Evolutionary conservation across 192 early-diverging fungal genomes (phyloP).

Genomic region (Coemansia sp.): DNA sequence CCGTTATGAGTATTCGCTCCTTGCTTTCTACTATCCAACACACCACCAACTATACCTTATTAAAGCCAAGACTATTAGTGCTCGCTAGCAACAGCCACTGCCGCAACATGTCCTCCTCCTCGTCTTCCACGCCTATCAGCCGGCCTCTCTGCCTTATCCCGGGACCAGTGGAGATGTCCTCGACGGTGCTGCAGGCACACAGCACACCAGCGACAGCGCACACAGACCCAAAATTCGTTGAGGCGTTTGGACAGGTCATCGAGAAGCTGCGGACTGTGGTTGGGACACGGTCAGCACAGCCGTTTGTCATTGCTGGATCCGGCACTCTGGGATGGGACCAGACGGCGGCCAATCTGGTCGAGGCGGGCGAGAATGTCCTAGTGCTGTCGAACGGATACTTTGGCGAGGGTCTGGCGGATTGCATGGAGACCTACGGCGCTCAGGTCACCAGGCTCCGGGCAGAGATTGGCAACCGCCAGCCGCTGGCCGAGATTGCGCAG

Average conservation of each 20-base stretch:
- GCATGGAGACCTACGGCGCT: slow-evolving; percentile 85
- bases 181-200: slow-evolving; percentile 79
- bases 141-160: slow-evolving; percentile 95
- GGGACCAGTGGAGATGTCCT: slow-evolving; percentile 93
- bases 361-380: slow-evolving; percentile 83
- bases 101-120: slow-evolving; percentile 5
- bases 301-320: slow-evolving; percentile 91
- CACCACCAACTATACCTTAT: slow-evolving; percentile 5
- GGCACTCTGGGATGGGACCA: slow-evolving; percentile 99
- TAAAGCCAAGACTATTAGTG: neutral
- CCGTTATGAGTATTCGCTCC: slow-evolving; percentile 8
- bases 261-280: slow-evolving; percentile 80
- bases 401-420: slow-evolving; percentile 92
- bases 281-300: slow-evolving; percentile 77
- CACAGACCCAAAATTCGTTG: slow-evolving; percentile 85
- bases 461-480: slow-evolving; percentile 67
- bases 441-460: slow-evolving; percentile 73
- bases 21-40: neutral
- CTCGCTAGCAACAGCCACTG: neutral
- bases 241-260: slow-evolving; percentile 82
- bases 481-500: slow-evolving; percentile 61
- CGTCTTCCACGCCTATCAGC: neutral
- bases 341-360: slow-evolving; percentile 85
- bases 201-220: slow-evolving; percentile 89
- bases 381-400: slow-evolving; percentile 94